A percentile compares a stretch with the other conserved stretches of the same genome.
phyloP scores from a whole-genome alignment of 768 basidiomycete genomes.

The Mrakia frigida region DNA sequence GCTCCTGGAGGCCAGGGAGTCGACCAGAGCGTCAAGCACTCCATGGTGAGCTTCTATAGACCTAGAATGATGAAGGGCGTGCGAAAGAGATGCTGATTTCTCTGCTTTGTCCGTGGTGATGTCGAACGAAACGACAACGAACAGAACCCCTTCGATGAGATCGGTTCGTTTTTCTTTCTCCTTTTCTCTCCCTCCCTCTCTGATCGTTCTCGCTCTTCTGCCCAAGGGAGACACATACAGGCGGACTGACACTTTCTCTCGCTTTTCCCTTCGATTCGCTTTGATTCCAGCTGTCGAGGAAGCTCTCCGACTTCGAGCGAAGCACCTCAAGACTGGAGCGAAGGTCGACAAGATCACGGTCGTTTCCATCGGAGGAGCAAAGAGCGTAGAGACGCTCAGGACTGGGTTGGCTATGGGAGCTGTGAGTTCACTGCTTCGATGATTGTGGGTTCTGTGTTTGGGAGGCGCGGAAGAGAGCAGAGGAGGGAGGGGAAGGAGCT shows the following conservation, averaged over 20 bases:
- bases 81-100: too few relatives aligned
- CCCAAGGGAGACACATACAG: too few relatives aligned
- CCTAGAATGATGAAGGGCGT: neutral
- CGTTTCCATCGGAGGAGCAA: constrained; percentile 89
- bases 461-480: neutral
- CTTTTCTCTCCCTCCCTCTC: neutral
- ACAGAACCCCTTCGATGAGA: constrained; percentile 98
- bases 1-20: constrained; percentile 91
- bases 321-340: constrained; percentile 51
- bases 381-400: constrained; percentile 80
- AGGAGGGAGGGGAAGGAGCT: neutral
- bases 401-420: constrained; percentile 98
- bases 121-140: neutral
- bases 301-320: constrained; percentile 87
- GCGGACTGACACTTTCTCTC: neutral
- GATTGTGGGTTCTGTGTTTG: neutral
- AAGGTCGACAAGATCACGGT: constrained; percentile 80
- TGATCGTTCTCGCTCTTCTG: neutral
- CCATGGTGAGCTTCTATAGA: constrained; percentile 63
- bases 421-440: constrained; percentile 3
- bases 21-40: constrained; percentile 96
- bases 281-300: constrained; percentile 93
- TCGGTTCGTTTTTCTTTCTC: constrained; percentile 56
- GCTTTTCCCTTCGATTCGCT: neutral
- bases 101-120: constrained; percentile 3